Conservation (phyloP, 306 rosid genomes). For the Betula pendula region DNA sequence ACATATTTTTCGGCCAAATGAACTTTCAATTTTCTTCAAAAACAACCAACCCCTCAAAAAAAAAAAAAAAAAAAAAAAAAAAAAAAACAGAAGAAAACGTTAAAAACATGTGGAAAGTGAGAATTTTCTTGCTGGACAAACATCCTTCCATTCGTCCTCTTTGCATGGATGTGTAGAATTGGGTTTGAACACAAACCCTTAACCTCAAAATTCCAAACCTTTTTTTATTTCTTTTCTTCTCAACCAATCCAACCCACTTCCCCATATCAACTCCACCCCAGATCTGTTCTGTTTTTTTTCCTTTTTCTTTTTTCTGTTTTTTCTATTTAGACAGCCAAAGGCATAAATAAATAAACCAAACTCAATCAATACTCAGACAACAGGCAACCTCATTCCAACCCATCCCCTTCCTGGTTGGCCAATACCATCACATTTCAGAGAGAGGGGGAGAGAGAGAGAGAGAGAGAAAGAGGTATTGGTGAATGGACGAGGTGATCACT, state of each 20-base stretch:
- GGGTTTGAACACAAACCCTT: not conserved
- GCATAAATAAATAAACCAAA: not conserved
- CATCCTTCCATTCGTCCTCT: not conserved
- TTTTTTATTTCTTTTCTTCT: too few species aligned
- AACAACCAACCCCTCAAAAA: too few species aligned
- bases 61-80: too few species aligned
- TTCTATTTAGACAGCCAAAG: not conserved
- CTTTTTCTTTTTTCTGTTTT: too few species aligned
- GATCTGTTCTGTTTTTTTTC: too few species aligned
- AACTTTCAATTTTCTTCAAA: too few species aligned
- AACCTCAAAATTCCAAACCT: too few species aligned
- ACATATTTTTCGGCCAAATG: too few species aligned
- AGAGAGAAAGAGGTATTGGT: not conserved
- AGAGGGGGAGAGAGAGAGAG: not conserved
- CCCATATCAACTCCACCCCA: too few species aligned
- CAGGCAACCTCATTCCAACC: not conserved
- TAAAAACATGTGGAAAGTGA: not conserved
- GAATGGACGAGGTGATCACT: slow-evolving; percentile 56
- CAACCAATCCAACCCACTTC: too few species aligned
- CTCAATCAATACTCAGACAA: not conserved
- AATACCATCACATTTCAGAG: not conserved
- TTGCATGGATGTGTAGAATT: not conserved
- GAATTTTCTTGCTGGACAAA: not conserved
- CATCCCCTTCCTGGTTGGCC: not conserved
- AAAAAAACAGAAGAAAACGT: not conserved